Conservation (phyloP, 2,329 filamentous ascomycete genomes). For the Thyridium curvatum region DNA sequence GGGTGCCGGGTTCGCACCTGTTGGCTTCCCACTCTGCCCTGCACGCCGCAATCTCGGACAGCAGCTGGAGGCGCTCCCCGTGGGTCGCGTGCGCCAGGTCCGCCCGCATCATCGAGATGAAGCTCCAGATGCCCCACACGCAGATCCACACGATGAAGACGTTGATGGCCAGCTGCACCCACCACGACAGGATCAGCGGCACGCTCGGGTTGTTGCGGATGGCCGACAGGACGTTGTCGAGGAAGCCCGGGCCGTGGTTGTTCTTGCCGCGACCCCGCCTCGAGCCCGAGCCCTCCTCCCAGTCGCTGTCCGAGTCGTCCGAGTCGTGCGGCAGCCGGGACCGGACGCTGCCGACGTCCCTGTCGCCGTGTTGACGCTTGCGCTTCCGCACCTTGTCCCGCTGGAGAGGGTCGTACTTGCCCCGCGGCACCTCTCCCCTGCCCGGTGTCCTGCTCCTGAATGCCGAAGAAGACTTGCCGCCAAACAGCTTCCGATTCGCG, state of each 20-base stretch:
- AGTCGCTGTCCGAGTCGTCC: conserved; percentile 44
- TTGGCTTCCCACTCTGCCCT: conserved; percentile 70
- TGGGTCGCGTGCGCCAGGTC: conserved; percentile 71
- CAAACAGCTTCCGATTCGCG: conserved; percentile 38
- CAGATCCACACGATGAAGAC: conserved; percentile 48
- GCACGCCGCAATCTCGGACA: conserved; percentile 70
- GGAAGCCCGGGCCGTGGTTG: conserved; percentile 22
- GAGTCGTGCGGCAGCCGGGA: conserved; percentile 37
- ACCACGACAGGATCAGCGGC: conserved; percentile 52
- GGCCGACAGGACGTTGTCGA: conserved; percentile 38
- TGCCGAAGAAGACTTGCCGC: conserved; percentile 25
- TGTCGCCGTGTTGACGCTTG: conserved; percentile 44
- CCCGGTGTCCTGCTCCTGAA: conserved; percentile 42
- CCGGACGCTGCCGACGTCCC: conserved; percentile 44
- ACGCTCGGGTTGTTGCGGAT: conserved; percentile 53
- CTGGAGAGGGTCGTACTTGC: conserved; percentile 30
- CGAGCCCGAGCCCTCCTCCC: conserved; percentile 15
- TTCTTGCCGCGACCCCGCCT: conserved; percentile 12
- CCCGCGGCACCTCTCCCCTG: conserved; percentile 56
- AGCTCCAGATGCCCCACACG: conserved; percentile 62
- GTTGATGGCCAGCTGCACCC: conserved; percentile 58
- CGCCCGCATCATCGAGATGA: conserved; percentile 62
- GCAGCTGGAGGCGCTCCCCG: conserved; percentile 59
- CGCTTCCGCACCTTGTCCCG: conserved; percentile 46
- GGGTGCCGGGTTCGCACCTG: conserved; percentile 57